Evolutionary conservation across 495 filamentous ascomycete species (phyloP).

Genomic region (Staphylotrichum longicolle): DNA sequence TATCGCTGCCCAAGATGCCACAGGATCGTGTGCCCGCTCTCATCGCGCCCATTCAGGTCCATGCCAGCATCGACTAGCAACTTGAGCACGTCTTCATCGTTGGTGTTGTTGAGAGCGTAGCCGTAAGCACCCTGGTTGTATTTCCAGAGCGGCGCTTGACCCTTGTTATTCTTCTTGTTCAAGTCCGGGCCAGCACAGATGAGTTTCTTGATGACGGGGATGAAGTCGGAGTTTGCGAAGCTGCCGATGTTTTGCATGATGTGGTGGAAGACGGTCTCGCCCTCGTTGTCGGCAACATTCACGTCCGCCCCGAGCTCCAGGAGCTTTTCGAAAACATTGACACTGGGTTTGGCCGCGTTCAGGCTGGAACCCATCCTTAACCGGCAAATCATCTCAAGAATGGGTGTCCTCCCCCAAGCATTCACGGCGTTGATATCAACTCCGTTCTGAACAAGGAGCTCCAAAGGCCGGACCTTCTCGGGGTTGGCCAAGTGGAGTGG

Average conservation of each 20-base stretch:
- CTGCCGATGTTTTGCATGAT: not conserved
- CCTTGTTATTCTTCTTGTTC: constrained; percentile 9
- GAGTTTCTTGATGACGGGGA: constrained; percentile 1
- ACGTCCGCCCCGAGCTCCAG: constrained; percentile 13
- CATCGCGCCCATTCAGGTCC: constrained; percentile 12
- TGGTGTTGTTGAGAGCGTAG: not conserved
- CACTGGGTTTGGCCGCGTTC: not conserved
- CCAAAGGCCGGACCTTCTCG: not conserved
- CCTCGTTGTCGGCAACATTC: constrained; percentile 1
- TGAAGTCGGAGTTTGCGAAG: not conserved
- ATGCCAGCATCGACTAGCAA: constrained; percentile 6
- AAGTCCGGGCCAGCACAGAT: not conserved
- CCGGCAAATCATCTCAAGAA: constrained; percentile 7
- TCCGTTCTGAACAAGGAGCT: constrained; percentile 7
- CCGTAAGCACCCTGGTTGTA: not conserved
- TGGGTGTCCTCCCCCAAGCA: not conserved
- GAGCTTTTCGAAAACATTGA: not conserved
- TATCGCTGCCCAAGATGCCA: not conserved
- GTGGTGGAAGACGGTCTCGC: constrained; percentile 10
- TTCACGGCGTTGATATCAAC: constrained; percentile 14
- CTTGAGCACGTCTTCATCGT: not conserved
- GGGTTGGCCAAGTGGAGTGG: constrained; percentile 6
- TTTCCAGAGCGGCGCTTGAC: not conserved
- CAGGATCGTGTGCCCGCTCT: constrained; percentile 1
- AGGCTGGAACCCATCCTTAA: not conserved